Percentiles rank a stretch among this genome's conserved stretches.
Conservation (phyloP, 2,329 filamentous ascomycete genomes). For the Zymoseptoria passerinii region DNA sequence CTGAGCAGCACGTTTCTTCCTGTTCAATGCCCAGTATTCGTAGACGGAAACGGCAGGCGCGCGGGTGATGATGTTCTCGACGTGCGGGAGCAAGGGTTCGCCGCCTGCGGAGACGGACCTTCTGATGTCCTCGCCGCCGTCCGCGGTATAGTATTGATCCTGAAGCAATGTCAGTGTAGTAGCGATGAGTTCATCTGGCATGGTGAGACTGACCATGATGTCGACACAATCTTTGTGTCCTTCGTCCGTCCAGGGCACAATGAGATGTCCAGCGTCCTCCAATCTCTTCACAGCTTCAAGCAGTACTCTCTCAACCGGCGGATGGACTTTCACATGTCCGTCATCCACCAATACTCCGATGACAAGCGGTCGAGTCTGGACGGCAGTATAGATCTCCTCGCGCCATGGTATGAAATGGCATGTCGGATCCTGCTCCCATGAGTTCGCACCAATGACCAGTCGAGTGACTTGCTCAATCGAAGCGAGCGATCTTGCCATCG, state of each 20-base stretch:
- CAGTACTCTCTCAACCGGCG: constrained; percentile 16
- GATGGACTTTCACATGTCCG: constrained; percentile 21
- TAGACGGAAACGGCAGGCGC: constrained; percentile 51
- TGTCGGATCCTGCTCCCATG: constrained; percentile 37
- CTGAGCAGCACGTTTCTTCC: constrained; percentile 45
- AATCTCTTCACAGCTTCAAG: constrained; percentile 9
- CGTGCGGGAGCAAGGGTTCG: constrained; percentile 53
- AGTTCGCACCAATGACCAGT: constrained; percentile 26
- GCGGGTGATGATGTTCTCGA: constrained; percentile 48
- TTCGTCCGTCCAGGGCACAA: constrained; percentile 33
- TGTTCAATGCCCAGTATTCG: constrained; percentile 61
- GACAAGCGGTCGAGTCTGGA: constrained; percentile 11
- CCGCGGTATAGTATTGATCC: constrained; percentile 55
- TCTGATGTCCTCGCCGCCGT: constrained; percentile 56
- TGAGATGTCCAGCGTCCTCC: constrained; percentile 34
- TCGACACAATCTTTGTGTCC: constrained; percentile 49
- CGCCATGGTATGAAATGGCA: constrained; percentile 37
- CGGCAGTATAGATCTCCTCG: constrained; percentile 19
- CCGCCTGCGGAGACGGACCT: constrained; percentile 47
- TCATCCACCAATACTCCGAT: constrained; percentile 22
- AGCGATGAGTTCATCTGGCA: not conserved
- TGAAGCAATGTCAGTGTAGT: constrained; percentile 7
- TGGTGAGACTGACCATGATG: constrained; percentile 39
- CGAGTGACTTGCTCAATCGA: constrained; percentile 41
- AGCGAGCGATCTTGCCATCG: constrained; percentile 46